Evolutionary conservation across 371 early-diverging fungal genomes (phyloP).

Genomic region (Fennellomyces sp.): DNA sequence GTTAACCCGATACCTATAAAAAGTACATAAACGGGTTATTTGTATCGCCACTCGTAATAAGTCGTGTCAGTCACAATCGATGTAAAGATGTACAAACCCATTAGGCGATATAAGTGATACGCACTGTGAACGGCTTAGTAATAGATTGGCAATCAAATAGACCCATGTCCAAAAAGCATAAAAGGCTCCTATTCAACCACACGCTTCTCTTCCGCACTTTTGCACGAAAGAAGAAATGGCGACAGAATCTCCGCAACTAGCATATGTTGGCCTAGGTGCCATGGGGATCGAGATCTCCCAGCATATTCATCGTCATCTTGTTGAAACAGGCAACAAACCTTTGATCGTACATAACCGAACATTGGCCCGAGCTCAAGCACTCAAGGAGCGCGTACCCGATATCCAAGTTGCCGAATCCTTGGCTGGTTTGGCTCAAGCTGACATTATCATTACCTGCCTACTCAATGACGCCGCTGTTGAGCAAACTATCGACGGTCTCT

Average conservation of each 20-base stretch:
- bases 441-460: slow-evolving; percentile 55
- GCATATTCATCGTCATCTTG: slow-evolving; percentile 28
- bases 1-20: too few species aligned
- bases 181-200: too few species aligned
- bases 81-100: too few species aligned
- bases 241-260: slow-evolving; percentile 24
- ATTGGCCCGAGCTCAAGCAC: slow-evolving; percentile 30
- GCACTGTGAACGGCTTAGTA: too few species aligned
- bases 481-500: slow-evolving; percentile 17
- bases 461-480: slow-evolving; percentile 51
- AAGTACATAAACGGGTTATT: too few species aligned
- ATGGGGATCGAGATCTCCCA: slow-evolving; percentile 57
- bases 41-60: too few species aligned
- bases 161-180: too few species aligned
- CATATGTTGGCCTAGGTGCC: slow-evolving; percentile 60
- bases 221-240: slow-evolving; percentile 1
- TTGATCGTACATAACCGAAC: slow-evolving; percentile 59
- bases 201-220: too few species aligned
- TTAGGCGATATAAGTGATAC: too few species aligned
- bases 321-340: slow-evolving; percentile 21
- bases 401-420: slow-evolving; percentile 29
- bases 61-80: too few species aligned
- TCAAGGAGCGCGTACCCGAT: slow-evolving; percentile 24
- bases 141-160: too few species aligned
- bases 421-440: slow-evolving; percentile 34